Conservation (phyloP, 2,329 filamentous ascomycete species). For the Xylaria sp. region DNA sequence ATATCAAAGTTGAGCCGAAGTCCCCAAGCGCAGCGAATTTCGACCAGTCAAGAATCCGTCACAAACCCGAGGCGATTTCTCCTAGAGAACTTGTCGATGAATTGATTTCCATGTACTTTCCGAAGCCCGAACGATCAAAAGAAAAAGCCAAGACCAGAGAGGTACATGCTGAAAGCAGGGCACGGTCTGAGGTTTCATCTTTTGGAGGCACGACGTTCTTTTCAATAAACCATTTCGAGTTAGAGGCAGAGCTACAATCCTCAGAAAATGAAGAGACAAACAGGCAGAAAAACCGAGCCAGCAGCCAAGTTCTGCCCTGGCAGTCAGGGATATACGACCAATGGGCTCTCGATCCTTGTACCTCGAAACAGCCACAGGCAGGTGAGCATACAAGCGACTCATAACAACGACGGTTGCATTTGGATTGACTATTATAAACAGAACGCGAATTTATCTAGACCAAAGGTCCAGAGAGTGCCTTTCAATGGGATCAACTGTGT, state of each 20-base stretch:
- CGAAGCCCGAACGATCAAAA: not conserved
- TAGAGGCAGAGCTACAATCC: not conserved
- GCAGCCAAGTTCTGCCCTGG: slow-evolving; percentile 20
- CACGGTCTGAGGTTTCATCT: not conserved
- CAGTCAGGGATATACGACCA: slow-evolving; percentile 9
- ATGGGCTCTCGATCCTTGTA: not conserved
- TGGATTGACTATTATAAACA: slow-evolving; percentile 1
- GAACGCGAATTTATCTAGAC: not conserved
- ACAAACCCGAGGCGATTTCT: not conserved
- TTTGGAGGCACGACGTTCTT: slow-evolving; percentile 1
- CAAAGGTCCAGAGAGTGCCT: not conserved
- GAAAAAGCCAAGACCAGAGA: not conserved
- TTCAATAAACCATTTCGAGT: slow-evolving; percentile 2
- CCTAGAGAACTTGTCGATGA: slow-evolving; percentile 3
- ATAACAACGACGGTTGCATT: not conserved
- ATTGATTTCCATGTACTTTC: not conserved
- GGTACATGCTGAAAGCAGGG: not conserved
- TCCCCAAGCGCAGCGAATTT: not conserved
- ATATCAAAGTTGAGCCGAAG: not conserved
- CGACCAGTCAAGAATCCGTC: not conserved
- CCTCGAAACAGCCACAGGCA: not conserved
- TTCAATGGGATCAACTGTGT: not conserved
- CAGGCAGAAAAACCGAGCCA: slow-evolving; percentile 12
- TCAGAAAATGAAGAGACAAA: not conserved
- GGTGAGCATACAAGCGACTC: not conserved